These are phyloP conservation scores for Protea cynaroides DNA, from an alignment of 164 flowering plant species.

Conservation along the genomic window DNA sequence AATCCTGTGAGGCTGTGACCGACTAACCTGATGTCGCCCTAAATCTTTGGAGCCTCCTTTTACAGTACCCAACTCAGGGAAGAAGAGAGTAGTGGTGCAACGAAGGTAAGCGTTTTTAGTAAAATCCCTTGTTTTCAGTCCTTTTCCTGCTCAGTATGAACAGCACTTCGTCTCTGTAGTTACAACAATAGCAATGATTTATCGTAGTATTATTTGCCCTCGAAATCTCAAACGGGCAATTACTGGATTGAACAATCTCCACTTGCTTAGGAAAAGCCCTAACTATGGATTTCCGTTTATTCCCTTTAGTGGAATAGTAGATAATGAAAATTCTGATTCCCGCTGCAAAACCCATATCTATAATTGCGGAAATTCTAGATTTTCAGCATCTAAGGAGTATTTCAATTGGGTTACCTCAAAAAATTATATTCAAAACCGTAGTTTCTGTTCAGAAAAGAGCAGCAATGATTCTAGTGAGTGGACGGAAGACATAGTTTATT, in stretches of 20 bases:
- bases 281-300: constrained; percentile 3
- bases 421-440: constrained; percentile 1
- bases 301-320: constrained; percentile 4
- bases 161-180: too few relatives aligned
- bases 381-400: not conserved
- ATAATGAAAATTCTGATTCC: not conserved
- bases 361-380: not conserved
- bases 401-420: not conserved
- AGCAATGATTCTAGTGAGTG: constrained; percentile 34
- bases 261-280: constrained; percentile 12
- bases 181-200: not conserved
- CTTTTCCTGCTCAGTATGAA: too few relatives aligned
- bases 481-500: constrained; percentile 80
- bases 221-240: constrained; percentile 16
- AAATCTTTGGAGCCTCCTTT: too few relatives aligned
- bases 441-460: constrained; percentile 34
- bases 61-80: too few relatives aligned
- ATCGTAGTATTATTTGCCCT: constrained; percentile 5
- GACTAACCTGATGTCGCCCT: too few relatives aligned
- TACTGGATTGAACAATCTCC: constrained; percentile 7
- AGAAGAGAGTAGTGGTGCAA: too few relatives aligned
- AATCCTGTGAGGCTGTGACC: too few relatives aligned
- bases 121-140: too few relatives aligned
- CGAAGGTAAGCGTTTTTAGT: too few relatives aligned
- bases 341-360: not conserved